These are phyloP conservation scores for Filobasidium uniguttulatum DNA, from an alignment of 1,284 basidiomycete species.

Conservation along the genomic window DNA sequence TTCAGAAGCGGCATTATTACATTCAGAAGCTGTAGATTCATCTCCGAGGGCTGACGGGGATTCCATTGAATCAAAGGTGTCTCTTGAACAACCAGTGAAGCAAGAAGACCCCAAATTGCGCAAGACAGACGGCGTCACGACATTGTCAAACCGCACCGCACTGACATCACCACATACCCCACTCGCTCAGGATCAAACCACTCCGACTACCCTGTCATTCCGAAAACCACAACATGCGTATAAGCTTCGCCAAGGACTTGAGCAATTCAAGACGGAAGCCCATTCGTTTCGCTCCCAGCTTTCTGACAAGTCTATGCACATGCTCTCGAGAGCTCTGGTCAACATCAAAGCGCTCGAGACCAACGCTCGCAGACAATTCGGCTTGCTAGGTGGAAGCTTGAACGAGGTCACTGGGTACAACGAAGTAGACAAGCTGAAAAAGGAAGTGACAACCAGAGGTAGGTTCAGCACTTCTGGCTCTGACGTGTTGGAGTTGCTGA, in stretches of 20 bases:
- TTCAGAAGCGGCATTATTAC: no score
- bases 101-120: no score
- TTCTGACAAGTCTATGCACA: not conserved
- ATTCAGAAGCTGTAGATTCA: not conserved
- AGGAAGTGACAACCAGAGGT: slow-evolving; percentile 67
- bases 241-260: slow-evolving; percentile 1
- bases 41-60: not conserved
- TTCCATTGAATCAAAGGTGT: not conserved
- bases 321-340: not conserved
- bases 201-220: not conserved
- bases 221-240: slow-evolving; percentile 7
- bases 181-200: not conserved
- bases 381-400: slow-evolving; percentile 57
- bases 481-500: no score
- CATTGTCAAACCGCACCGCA: not conserved
- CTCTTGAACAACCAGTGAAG: no score
- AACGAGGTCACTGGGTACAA: slow-evolving; percentile 81
- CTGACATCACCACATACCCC: not conserved
- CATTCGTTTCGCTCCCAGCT: not conserved
- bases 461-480: slow-evolving; percentile 23
- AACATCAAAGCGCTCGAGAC: slow-evolving; percentile 14
- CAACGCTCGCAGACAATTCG: slow-evolving; percentile 42
- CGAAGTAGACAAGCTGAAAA: slow-evolving; percentile 71
- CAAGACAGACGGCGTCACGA: not conserved
- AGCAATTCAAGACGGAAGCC: not conserved